A percentile compares a stretch with the other conserved stretches of the same genome.
phyloP scores from a whole-genome alignment of 1,139 yeast species.

The Hyphopichia wangnamkhiaoensis region DNA sequence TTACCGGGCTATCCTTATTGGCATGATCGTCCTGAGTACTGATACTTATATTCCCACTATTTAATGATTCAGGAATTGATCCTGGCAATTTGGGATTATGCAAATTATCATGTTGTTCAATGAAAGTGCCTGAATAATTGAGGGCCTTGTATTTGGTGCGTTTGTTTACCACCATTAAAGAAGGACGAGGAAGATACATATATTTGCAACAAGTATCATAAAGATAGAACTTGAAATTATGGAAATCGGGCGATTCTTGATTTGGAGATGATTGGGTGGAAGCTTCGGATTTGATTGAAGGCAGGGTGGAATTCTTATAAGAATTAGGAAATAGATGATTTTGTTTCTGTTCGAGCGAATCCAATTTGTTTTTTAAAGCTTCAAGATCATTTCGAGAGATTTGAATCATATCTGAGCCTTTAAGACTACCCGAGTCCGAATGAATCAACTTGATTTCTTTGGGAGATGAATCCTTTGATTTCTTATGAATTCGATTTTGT shows the following conservation, averaged over 20 bases:
- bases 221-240: not conserved
- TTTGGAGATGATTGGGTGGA: too few relatives aligned
- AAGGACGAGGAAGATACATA: not conserved
- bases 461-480: not conserved
- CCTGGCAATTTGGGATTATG: conserved; percentile 3
- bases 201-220: not conserved
- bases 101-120: not conserved
- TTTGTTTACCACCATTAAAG: not conserved
- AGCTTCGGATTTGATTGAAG: too few relatives aligned
- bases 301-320: too few relatives aligned
- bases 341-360: not conserved
- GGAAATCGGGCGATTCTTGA: not conserved
- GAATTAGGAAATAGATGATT: too few relatives aligned
- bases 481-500: not conserved
- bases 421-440: too few relatives aligned
- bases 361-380: not conserved
- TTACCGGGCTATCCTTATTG: too few relatives aligned
- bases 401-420: too few relatives aligned
- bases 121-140: not conserved
- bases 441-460: too few relatives aligned
- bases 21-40: too few relatives aligned
- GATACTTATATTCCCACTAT: too few relatives aligned
- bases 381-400: not conserved
- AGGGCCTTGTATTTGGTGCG: not conserved
- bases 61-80: not conserved